phyloP scores from a whole-genome alignment of 306 rosid genomes.

The Inga laurina region DNA sequence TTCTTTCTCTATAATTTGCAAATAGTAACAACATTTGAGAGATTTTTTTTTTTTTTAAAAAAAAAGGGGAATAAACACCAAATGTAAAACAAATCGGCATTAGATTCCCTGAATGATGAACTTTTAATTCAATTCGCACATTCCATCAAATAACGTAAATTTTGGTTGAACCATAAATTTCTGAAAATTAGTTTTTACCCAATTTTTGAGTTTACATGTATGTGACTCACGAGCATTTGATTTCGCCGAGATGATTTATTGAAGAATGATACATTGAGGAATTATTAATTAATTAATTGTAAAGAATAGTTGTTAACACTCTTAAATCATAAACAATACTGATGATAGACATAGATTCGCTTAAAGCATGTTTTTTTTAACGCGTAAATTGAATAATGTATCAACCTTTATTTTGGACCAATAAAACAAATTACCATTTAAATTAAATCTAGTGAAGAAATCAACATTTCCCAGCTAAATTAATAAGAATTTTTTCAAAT shows the following conservation, averaged over 20 bases:
- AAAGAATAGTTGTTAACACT: background rate
- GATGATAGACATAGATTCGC: background rate
- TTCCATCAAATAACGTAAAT: background rate
- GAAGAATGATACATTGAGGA: background rate
- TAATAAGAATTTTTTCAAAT: too few relatives aligned
- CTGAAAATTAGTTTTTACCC: slow-evolving; percentile 2
- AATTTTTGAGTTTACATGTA: background rate
- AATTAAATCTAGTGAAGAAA: background rate
- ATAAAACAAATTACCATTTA: background rate
- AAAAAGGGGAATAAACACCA: background rate
- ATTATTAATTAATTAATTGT: background rate
- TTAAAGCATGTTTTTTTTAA: background rate
- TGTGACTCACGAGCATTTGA: background rate
- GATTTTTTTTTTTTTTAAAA: background rate
- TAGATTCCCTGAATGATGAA: background rate
- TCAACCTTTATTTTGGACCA: background rate
- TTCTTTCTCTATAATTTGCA: background rate
- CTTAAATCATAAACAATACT: background rate
- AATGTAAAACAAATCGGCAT: background rate
- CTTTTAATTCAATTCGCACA: background rate
- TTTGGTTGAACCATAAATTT: slow-evolving; percentile 16
- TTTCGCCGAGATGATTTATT: background rate
- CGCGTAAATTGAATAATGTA: background rate
- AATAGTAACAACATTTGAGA: background rate
- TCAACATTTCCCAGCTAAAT: background rate